Base-by-base conservation (phyloP, 2,329 filamentous ascomycete species). In the Zymoseptoria ardabiliae region DNA sequence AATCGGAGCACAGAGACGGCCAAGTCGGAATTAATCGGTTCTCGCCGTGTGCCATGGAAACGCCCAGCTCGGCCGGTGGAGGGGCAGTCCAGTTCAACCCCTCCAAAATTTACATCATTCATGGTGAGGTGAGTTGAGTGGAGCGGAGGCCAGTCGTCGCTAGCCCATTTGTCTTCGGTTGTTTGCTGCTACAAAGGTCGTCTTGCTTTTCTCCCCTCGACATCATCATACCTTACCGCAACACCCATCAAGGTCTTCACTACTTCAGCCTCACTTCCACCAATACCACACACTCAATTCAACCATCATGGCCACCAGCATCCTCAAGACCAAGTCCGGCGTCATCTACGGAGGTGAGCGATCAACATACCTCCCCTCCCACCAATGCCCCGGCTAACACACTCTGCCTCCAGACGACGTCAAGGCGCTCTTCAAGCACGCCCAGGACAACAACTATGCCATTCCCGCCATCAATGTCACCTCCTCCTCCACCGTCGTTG, bases 401-500 rank as follows among this genome's bases (percentile, higher is more conserved):
- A 63, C 51, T 10, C 22, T 23, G 4, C 28, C 19, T 23, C 49
- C 55, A 62, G 63, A 66, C 35, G 65, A 66, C 61, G 62, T 64
- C 58, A 65, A 65, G 68, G 65, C 76, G 74, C 89, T 96, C 72
- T 96, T 97, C 82, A 84, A 92, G 78, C 90, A 97, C 78, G 90
- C 90, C 68, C 88, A 92, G 76, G 84, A 94, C 81, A 84, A 96
- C 74, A 80, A 88, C 66, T 96, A 91, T 73, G 92, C 92, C 71
- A 91, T 97, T 70, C 92, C 70, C 58, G 68, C 69, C 63, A 71
- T 74, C 68, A 97, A 97, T 80, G 90, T 96, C 73, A 97, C 93
- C 70, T 96, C 91, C 50, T 96, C 90, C 63, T 96, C 91, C 64
- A 91, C 88, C 64, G 88, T 86, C 65, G 88, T 97, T 67, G 86